Conservation (phyloP, 805 yeast species). For the Spathaspora girioi region DNA sequence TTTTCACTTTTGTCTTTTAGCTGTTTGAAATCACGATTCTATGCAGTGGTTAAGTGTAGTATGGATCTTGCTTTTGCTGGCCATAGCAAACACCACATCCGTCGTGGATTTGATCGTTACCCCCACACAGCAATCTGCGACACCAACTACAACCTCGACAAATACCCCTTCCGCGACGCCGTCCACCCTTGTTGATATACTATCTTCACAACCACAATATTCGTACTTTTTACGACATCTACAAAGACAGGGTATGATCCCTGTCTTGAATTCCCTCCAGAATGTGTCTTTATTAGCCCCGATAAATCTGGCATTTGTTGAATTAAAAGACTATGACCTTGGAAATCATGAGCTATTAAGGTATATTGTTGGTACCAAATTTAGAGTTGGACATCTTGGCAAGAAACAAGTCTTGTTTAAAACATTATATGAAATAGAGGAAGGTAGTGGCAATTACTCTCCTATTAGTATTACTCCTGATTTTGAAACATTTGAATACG, state of each 20-base stretch:
- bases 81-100: slow-evolving; percentile 1
- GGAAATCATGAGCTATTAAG: slow-evolving; percentile 16
- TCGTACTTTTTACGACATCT: slow-evolving; percentile 57
- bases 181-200: slow-evolving; percentile 58
- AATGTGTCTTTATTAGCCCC: slow-evolving; percentile 81
- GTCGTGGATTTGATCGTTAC: neutral
- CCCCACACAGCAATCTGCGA: neutral
- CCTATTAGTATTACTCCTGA: slow-evolving; percentile 22
- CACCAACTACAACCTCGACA: slow-evolving; percentile 5
- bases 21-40: neutral
- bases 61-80: slow-evolving; percentile 6
- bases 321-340: slow-evolving; percentile 5
- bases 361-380: slow-evolving; percentile 30
- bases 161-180: slow-evolving; percentile 21
- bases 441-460: slow-evolving; percentile 13
- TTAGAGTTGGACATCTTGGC: slow-evolving; percentile 28
- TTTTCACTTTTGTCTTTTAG: neutral
- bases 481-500: slow-evolving; percentile 24
- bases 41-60: slow-evolving; percentile 1
- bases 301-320: slow-evolving; percentile 67
- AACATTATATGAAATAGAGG: slow-evolving; percentile 21
- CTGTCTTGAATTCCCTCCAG: slow-evolving; percentile 51
- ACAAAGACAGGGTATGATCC: slow-evolving; percentile 62
- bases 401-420: slow-evolving; percentile 22
- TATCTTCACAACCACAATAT: slow-evolving; percentile 66